Base-by-base conservation (phyloP, 176 grass and related monocot genomes). In the Triticum turgidum region DNA sequence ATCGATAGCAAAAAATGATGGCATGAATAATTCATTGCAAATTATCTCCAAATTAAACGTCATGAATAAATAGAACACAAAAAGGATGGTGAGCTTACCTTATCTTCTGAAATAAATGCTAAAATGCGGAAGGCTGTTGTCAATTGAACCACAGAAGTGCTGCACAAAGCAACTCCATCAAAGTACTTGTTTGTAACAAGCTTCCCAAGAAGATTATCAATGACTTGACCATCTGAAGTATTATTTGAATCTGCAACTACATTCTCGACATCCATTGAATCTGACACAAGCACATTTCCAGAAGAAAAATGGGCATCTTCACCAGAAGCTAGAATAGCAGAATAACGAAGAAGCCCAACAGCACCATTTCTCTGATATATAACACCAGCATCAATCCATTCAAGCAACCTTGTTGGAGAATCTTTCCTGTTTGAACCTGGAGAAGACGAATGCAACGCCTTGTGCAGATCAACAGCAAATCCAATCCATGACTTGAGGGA, bases 351-450 rank as follows among this genome's bases (percentile, higher is more conserved):
- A 61, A 98, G 91, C 18, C 93, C 96, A 39, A 89, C 72, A 86
- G 91, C 92, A 34, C 96, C 96, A 68, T 98, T 98, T 89, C 88
- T 94, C 78, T 98, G 93, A 82, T 94, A 98, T 79, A 98, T 87
- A 92, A 95, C 96, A 83, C 96, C 96, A 61, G 96, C 96, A 86
- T 98, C 96, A 80, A 98, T 95, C 96, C 93, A 98, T 83, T 98
- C 91, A 71, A 98, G 88, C 82, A 98, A 92, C 79, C 96, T 90
- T 87, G 90, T 92, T 44, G 93, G 93, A 45, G 96, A 93, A 91
- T 98, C 96, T 89, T 95, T 95, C 59, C 90, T 91, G 69, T 98
- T 98, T 80, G 96, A 95, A 82, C 96, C 93, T 72, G 93, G 96
- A 77, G 96, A 98, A 73, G 91, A 95, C 51, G 87, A 91, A 87